Evolutionary conservation across 139 green algal species (phyloP).

Genomic region (Tetradesmus lagerheimii): DNA sequence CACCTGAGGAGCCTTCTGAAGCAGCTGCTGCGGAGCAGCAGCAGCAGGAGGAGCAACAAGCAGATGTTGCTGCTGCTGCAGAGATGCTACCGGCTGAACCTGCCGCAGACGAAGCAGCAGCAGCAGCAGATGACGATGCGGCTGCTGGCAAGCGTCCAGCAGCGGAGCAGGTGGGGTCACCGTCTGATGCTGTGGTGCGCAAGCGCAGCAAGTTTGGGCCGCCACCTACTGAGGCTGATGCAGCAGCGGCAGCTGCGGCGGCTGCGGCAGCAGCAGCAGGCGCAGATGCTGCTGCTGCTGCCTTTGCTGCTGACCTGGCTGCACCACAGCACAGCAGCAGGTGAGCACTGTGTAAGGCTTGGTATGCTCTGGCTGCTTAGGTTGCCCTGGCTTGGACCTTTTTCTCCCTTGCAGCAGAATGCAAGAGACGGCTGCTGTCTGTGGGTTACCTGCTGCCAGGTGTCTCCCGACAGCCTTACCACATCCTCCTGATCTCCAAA

Average conservation of each 20-base stretch:
- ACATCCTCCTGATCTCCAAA: no score
- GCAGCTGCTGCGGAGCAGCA: not conserved
- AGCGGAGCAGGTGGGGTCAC: not conserved
- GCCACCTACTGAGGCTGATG: not conserved
- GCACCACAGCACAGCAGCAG: not conserved
- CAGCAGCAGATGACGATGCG: not conserved
- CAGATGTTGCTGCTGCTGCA: not conserved
- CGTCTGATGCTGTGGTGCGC: not conserved
- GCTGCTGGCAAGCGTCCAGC: not conserved
- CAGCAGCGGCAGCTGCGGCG: no score
- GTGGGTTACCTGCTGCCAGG: no score
- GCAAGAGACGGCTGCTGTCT: no score
- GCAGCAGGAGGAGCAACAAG: constrained; percentile 7
- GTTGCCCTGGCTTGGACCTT: no score
- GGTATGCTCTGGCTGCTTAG: no score
- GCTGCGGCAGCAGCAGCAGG: not conserved
- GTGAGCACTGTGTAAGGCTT: not conserved
- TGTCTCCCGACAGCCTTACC: no score
- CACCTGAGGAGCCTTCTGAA: not conserved
- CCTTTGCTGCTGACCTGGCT: not conserved
- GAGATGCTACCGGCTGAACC: not conserved
- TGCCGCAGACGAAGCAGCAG: not conserved
- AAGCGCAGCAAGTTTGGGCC: not conserved
- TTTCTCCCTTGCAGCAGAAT: no score
- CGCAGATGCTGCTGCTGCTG: not conserved